phyloP scores from a whole-genome alignment of 129 eudicot species.

The Helianthus annuus region HanXRQr2.0-SUNRISE NC_035443.2:15055997-15056496 shows the following conservation, averaged over 20 bases:
- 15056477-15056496: conserved; percentile 15
- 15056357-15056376: conserved; percentile 35
- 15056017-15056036: conserved; percentile 19
- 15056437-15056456: conserved; percentile 22
- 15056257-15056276: conserved; percentile 38
- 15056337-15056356: conserved; percentile 33
- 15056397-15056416: conserved; percentile 27
- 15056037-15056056: conserved; percentile 3
- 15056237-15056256: conserved; percentile 27
- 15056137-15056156: conserved; percentile 24
- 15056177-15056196: conserved; percentile 23
- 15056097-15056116: no score
- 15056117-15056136: not conserved
- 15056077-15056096: no score
- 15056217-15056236: conserved; percentile 31
- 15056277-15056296: conserved; percentile 22
- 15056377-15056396: conserved; percentile 24
- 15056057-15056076: no score
- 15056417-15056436: conserved; percentile 22
- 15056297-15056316: conserved; percentile 6
- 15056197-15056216: conserved; percentile 39
- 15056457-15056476: conserved; percentile 25
- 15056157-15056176: conserved; percentile 4
- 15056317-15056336: conserved; percentile 31
- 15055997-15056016: conserved; percentile 13